A percentile compares a stretch with the other conserved stretches of the same genome.
Conservation (phyloP, 129 eudicot genomes). For the Saposhnikovia divaricata region DNA sequence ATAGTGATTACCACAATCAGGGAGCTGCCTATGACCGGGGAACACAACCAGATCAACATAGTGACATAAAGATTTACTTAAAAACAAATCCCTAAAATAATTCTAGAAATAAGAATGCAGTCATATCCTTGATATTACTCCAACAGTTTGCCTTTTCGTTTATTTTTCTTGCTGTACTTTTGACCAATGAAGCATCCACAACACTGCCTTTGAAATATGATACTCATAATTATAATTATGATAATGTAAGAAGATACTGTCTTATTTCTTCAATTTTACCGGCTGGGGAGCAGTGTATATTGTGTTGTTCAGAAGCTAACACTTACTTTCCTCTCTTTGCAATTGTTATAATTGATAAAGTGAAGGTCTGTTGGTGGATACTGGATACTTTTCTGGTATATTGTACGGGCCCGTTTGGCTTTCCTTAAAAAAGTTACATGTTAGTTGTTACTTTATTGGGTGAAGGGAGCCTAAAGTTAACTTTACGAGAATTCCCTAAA, state of each 20-base stretch:
- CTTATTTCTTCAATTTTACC: background rate
- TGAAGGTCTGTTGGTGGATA: background rate
- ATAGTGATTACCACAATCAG: no score
- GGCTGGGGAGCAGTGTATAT: background rate
- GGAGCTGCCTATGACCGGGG: no score
- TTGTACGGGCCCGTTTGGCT: background rate
- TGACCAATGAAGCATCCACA: no score
- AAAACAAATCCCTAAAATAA: no score
- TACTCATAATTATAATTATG: background rate
- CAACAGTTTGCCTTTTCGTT: no score
- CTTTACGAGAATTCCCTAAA: no score
- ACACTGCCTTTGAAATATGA: background rate
- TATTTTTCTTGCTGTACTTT: no score
- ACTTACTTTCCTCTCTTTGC: background rate
- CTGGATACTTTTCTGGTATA: background rate
- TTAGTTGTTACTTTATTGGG: background rate
- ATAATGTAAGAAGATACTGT: background rate
- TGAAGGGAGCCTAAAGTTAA: no score
- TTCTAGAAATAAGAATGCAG: no score
- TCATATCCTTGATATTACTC: no score
- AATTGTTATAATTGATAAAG: background rate
- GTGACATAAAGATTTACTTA: no score
- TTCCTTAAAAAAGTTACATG: background rate
- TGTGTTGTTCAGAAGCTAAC: background rate
- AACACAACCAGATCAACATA: no score